These are phyloP conservation scores for Geotrichum europaeum DNA, from an alignment of 1,139 yeast genomes.

Conservation along the genomic window DNA sequence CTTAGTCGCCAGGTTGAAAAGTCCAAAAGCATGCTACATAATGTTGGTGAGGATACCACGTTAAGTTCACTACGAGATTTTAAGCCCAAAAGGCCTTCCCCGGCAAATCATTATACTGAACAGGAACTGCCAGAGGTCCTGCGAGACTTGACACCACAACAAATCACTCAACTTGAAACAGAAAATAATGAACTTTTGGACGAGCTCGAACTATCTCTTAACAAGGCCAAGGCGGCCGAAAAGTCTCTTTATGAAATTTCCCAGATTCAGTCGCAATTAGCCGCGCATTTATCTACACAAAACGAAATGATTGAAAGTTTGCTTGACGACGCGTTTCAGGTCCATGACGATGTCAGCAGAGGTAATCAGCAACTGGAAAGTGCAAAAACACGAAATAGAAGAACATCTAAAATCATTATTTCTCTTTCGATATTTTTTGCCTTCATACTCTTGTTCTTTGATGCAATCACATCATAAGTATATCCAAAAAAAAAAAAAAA, in stretches of 20 bases:
- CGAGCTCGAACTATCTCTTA: conserved; percentile 48
- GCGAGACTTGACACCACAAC: conserved; percentile 48
- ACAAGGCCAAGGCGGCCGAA: conserved; percentile 49
- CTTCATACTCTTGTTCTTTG: conserved; percentile 55
- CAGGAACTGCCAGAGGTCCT: conserved; percentile 13
- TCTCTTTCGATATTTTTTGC: conserved; percentile 58
- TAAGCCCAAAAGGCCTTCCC: conserved; percentile 6
- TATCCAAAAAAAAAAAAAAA: neutral
- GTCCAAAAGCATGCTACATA: conserved; percentile 28
- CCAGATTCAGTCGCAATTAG: conserved; percentile 68
- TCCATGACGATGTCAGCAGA: conserved; percentile 58
- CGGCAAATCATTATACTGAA: conserved; percentile 1
- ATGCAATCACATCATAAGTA: conserved; percentile 31
- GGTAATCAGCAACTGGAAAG: conserved; percentile 70
- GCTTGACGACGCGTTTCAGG: conserved; percentile 64
- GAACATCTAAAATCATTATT: conserved; percentile 63
- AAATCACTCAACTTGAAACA: conserved; percentile 57
- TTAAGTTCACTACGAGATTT: conserved; percentile 25
- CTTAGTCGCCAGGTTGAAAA: conserved; percentile 33
- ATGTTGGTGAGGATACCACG: conserved; percentile 16
- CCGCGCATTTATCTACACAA: conserved; percentile 70
- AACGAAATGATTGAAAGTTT: conserved; percentile 64
- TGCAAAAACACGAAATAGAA: conserved; percentile 66
- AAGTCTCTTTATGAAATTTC: conserved; percentile 74
- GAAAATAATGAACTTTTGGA: conserved; percentile 71